Base-by-base conservation (phyloP, 176 grass and related monocot genomes). In the Oryza brachyantha region DNA sequence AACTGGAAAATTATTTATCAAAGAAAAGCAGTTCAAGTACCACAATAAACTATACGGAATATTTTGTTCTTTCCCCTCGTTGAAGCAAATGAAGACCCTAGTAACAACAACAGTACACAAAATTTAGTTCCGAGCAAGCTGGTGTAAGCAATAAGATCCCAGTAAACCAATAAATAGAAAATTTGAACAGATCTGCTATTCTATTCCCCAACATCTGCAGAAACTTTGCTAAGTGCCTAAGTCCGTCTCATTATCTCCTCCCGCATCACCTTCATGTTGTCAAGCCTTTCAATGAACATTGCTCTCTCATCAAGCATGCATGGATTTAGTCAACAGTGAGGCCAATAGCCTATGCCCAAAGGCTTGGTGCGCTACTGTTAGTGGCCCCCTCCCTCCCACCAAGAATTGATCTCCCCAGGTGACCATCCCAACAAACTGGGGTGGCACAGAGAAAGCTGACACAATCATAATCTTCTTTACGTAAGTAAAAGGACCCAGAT, bases 241-340 rank as follows among this genome's bases (percentile, higher is more conserved):
- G 32, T 48, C 10, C 68, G 68, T 79, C 24, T 79, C 42, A 29
- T 50, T 79, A 78, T 78, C 31, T 79, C 42, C 41, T 66, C 21
- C 8, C 27, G 25, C 13, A 19, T 32, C 8, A 13, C 61, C 16
- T 35, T 61, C 13, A 52, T 52, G 13, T 52, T 21, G 46, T 21
- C 46, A 52, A 52, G 17, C 46, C 17, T 52, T 6, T 21, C 4
- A 52, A 52, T 52, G 46, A 52, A 17, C 46, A 52, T 52, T 52
- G 46, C 17, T 5, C 1, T 17, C 46, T 21, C 17, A 19, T 52
- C 46, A 52, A 52, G 46, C 46, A 52, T 52, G 46, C 2, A 2
- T 0, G 46, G 17, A 7, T 52, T 52, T 52, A 46, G 46, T 7
- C 46, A 52, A 52, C 21, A 17, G 17, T 6, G 17, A 21, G 17